A percentile compares a stretch with the other conserved stretches of the same genome.
phyloP scores from a whole-genome alignment of 2,329 filamentous ascomycete species.

The Alternaria triticimaculans region DNA sequence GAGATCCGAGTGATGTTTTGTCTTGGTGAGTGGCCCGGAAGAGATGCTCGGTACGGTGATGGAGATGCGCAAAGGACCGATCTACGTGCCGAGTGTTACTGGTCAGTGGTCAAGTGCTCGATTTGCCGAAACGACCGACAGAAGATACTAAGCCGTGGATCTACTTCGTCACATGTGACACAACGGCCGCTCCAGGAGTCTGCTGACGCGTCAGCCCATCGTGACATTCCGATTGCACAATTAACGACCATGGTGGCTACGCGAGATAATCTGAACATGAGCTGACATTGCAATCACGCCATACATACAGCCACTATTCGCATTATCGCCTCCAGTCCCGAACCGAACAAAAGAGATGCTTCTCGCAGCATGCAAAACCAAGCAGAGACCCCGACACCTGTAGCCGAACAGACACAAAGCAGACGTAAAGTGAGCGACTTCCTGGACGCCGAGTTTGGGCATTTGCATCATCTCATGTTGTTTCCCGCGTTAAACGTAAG shows the following conservation, averaged over 20 bases:
- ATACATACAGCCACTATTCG: slow-evolving; percentile 38
- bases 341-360: slow-evolving; percentile 25
- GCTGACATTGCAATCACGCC: slow-evolving; percentile 24
- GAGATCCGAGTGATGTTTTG: background rate
- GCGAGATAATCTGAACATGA: slow-evolving; percentile 1
- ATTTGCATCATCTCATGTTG: slow-evolving; percentile 43
- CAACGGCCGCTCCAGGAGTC: background rate
- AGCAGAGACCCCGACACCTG: slow-evolving; percentile 31
- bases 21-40: background rate
- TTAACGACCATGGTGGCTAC: background rate
- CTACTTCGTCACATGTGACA: background rate
- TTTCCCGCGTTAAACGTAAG: slow-evolving; percentile 3
- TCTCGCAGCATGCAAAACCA: slow-evolving; percentile 42
- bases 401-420: slow-evolving; percentile 37
- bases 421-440: slow-evolving; percentile 41
- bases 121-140: background rate
- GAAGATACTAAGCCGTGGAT: background rate
- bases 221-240: background rate
- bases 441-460: slow-evolving; percentile 42
- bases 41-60: background rate
- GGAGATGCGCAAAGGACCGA: background rate
- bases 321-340: slow-evolving; percentile 36
- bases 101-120: background rate
- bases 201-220: background rate
- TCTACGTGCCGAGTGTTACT: background rate